phyloP scores from a whole-genome alignment of 73 alveolate species.

The Symbiodinium natans region DNA sequence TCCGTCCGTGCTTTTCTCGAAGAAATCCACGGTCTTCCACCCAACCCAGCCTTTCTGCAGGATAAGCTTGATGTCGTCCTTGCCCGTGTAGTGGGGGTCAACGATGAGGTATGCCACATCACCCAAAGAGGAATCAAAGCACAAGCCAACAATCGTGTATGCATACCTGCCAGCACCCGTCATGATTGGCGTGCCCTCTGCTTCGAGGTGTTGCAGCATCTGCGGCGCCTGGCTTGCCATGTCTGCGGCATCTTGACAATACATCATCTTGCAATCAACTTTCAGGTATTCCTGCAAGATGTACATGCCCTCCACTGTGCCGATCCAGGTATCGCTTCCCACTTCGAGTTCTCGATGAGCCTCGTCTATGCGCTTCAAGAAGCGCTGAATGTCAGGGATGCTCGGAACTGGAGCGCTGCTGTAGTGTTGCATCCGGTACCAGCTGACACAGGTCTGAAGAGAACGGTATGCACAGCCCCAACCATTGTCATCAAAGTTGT shows the following conservation, averaged over 20 bases:
- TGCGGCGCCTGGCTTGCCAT: conserved; percentile 82
- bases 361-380: conserved; percentile 77
- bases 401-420: conserved; percentile 52
- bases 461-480: conserved; percentile 97
- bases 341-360: conserved; percentile 71
- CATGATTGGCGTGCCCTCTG: conserved; percentile 96
- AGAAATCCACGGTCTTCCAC: conserved; percentile 96
- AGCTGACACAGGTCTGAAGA: conserved; percentile 95
- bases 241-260: conserved; percentile 30
- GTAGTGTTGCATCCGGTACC: conserved; percentile 96
- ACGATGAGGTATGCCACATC: conserved; percentile 95
- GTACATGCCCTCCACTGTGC: conserved; percentile 85
- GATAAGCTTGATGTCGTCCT: conserved; percentile 95
- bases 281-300: conserved; percentile 64
- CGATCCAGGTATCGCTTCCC: conserved; percentile 90
- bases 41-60: conserved; percentile 95
- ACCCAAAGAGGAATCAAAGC: conserved; percentile 95
- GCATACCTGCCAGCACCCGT: conserved; percentile 95
- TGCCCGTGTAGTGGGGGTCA: conserved; percentile 96
- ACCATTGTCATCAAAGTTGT: conserved; percentile 95
- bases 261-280: conserved; percentile 80
- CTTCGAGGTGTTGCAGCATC: conserved; percentile 47
- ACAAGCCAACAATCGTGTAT: conserved; percentile 96
- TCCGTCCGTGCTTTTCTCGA: conserved; percentile 82
- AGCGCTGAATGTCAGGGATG: conserved; percentile 57